Conservation (phyloP, 495 filamentous ascomycete species). For the Chaetomium cochliodes region DNA sequence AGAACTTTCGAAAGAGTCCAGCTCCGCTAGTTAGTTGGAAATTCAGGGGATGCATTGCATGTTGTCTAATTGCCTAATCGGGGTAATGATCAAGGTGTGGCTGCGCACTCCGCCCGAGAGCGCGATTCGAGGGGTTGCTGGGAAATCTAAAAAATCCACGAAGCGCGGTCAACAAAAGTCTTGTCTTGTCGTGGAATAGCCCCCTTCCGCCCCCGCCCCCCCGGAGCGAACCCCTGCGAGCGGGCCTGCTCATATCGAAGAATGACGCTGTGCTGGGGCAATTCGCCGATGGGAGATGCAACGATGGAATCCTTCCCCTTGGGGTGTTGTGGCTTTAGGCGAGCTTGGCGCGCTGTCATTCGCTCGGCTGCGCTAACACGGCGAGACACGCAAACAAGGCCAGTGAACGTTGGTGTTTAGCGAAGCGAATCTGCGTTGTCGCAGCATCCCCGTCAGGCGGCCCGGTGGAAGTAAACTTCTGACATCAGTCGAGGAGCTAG, state of each 20-base stretch:
- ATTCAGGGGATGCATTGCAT: not conserved
- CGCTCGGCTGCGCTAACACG: not conserved
- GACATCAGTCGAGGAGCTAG: not conserved
- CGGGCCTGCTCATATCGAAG: slow-evolving; percentile 6
- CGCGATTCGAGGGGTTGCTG: not conserved
- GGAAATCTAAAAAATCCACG: not conserved
- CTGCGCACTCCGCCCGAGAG: not conserved
- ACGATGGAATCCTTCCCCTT: slow-evolving; percentile 3
- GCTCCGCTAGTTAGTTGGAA: not conserved
- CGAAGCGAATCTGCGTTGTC: not conserved
- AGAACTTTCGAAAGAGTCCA: not conserved
- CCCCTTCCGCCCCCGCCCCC: too few relatives aligned
- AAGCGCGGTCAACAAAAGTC: not conserved
- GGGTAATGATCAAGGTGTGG: not conserved
- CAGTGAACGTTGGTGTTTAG: too few relatives aligned
- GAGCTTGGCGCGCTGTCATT: not conserved
- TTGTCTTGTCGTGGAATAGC: too few relatives aligned
- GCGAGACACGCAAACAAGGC: not conserved
- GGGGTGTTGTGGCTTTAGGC: not conserved
- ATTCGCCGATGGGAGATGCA: slow-evolving; percentile 11
- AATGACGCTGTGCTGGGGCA: slow-evolving; percentile 3
- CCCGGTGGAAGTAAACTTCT: not conserved
- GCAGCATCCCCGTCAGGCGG: not conserved
- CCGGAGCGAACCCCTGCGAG: not conserved
- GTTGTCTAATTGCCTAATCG: slow-evolving; percentile 4